Evolutionary conservation across 2,329 filamentous ascomycete genomes (phyloP).

Genomic region (Ophiostoma australiae): DNA sequence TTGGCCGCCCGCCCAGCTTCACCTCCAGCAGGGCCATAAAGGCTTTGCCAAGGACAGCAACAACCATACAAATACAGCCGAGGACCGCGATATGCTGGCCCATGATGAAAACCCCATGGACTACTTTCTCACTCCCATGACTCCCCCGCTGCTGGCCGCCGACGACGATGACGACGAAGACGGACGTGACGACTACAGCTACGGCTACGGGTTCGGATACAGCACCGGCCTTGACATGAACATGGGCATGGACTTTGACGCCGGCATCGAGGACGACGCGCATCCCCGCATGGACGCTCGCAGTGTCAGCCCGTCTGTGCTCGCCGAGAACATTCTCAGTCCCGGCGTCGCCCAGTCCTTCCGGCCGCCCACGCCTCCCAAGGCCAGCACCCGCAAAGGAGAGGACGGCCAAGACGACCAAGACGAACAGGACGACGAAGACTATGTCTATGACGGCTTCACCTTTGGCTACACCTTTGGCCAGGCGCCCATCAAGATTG

Average conservation of each 20-base stretch:
- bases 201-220: constrained; percentile 27
- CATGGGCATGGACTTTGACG: constrained; percentile 50
- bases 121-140: constrained; percentile 48
- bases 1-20: constrained; percentile 50
- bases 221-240: constrained; percentile 35
- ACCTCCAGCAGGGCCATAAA: constrained; percentile 36
- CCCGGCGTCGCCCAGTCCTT: constrained; percentile 39
- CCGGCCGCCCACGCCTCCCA: constrained; percentile 39
- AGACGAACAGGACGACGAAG: constrained; percentile 37
- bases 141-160: constrained; percentile 31
- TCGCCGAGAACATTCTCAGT: constrained; percentile 43
- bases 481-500: constrained; percentile 35
- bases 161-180: constrained; percentile 39
- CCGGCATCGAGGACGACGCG: constrained; percentile 51
- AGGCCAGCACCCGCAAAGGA: neutral
- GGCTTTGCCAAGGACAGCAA: constrained; percentile 36
- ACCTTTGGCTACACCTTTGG: constrained; percentile 32
- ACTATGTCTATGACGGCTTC: constrained; percentile 39
- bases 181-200: constrained; percentile 36
- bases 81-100: constrained; percentile 31
- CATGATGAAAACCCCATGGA: constrained; percentile 51
- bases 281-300: constrained; percentile 45
- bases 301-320: constrained; percentile 53
- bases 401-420: constrained; percentile 18
- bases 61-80: constrained; percentile 31